phyloP scores from a whole-genome alignment of 257 asterid species.

The Thymus mandschuricus region DNA sequence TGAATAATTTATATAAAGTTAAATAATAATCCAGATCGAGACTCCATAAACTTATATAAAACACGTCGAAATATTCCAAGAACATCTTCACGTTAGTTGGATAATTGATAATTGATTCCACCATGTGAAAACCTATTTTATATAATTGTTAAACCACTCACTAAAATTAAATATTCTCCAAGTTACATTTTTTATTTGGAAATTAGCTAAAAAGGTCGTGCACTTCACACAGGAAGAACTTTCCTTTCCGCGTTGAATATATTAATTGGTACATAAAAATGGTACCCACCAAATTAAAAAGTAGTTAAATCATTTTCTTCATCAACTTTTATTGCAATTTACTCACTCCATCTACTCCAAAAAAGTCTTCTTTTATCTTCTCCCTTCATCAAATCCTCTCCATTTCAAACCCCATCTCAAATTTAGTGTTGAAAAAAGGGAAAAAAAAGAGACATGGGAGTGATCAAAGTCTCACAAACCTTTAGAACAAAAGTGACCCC shows the following conservation, averaged over 20 bases:
- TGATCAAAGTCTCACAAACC: conserved; percentile 52
- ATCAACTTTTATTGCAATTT: conserved; percentile 16
- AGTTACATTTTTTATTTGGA: neutral
- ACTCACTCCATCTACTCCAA: conserved; percentile 16
- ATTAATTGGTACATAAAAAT: conserved; percentile 5
- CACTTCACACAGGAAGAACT: conserved; percentile 20
- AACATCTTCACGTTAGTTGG: neutral
- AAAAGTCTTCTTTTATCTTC: neutral
- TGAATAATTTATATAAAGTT: neutral
- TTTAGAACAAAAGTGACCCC: conserved; percentile 53
- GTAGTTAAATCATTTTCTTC: neutral
- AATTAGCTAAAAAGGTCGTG: neutral
- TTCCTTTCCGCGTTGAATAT: conserved; percentile 28
- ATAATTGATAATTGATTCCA: neutral
- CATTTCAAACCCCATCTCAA: conserved; percentile 1
- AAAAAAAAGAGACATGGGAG: conserved; percentile 40
- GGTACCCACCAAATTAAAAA: neutral
- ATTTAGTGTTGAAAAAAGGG: neutral
- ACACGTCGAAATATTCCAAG: neutral
- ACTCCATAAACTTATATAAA: neutral
- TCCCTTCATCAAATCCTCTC: conserved; percentile 1
- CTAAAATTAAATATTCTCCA: conserved; percentile 9
- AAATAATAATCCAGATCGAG: neutral
- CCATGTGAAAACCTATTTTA: neutral
- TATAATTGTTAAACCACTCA: neutral